Percentiles rank a stretch among this genome's conserved stretches.
phyloP scores from a whole-genome alignment of 2,329 filamentous ascomycete genomes.

The Diplodia corticola region DNA sequence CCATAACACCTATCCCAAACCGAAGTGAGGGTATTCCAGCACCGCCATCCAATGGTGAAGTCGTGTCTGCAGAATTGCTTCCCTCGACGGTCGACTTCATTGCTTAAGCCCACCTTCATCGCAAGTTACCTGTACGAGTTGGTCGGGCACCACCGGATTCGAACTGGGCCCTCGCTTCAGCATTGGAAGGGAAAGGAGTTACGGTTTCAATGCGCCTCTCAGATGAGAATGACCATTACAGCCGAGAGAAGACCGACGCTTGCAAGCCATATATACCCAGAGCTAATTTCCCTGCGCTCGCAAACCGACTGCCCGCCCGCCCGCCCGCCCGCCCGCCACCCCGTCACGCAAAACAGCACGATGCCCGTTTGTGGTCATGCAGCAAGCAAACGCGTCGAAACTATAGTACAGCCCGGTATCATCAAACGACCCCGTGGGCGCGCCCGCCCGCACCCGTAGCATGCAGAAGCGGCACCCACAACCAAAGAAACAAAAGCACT shows the following conservation, averaged over 20 bases:
- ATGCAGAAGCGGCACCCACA: slow-evolving; percentile 18
- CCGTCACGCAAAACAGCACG: neutral
- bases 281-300: neutral
- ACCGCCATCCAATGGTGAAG: slow-evolving; percentile 45
- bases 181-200: slow-evolving; percentile 20
- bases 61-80: slow-evolving; percentile 46
- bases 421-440: slow-evolving; percentile 1
- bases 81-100: slow-evolving; percentile 45
- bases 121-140: slow-evolving; percentile 44
- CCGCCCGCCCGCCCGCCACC: neutral
- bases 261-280: neutral
- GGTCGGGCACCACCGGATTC: slow-evolving; percentile 43
- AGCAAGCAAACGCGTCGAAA: slow-evolving; percentile 11
- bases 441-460: slow-evolving; percentile 19
- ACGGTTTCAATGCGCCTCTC: slow-evolving; percentile 24
- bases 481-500: slow-evolving; percentile 10
- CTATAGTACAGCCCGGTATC: slow-evolving; percentile 23
- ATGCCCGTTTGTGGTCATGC: slow-evolving; percentile 5
- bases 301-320: neutral
- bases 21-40: slow-evolving; percentile 42
- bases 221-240: slow-evolving; percentile 24
- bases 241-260: neutral
- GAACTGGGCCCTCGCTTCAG: slow-evolving; percentile 40
- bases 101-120: slow-evolving; percentile 45
- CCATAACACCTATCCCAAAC: slow-evolving; percentile 38